Evolutionary conservation across 345 rosid genomes (phyloP), one percentile per base, ranked within the genome.

Genomic region (Gossypium arboreum): DNA sequence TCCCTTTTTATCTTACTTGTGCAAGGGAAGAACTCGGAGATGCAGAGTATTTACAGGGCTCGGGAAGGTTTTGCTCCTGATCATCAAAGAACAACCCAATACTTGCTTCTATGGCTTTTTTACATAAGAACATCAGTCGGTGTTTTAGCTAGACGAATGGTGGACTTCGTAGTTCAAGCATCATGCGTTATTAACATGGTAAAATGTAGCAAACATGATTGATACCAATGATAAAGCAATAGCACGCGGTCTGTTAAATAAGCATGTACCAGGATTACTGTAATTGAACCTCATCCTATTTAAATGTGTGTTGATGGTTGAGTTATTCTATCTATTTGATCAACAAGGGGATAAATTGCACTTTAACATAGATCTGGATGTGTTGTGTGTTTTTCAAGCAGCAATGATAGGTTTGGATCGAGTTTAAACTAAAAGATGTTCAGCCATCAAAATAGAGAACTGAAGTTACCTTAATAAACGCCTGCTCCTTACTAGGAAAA

Each of bases 401-500:
- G 12, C 57, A 47, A 22, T 17, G 43, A 6, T 43, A 18, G 41
- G n/a, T 12, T 56, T 39, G 41, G 20, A 44, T 41, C 10, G 43
- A 25, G 43, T 8, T 24, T 16, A 51, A 51, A 48, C 45, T 59
- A 13, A 73, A 59, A 43, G 20, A 47, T 18, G 18, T 15, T 34
- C 54, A 22, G n/a, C 43, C 56, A 16, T 57, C 48, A 54, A 57
- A 58, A 18, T 9, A 66, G 10, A 22, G 25, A 65, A 41, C 20
- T 41, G 3, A 45, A 58, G 57, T 78, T 82, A 92, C 99, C 99
- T 88, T 90, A 77, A 95, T 50, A 73, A 95, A 95, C 43, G 94
- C 82, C 76, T 87, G 80, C 76, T 95, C 99, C 83, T 85, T 86
- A 66, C 75, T 73, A 57, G 93, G 88, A 83, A 95, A 95, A 29